Evolutionary conservation across 805 yeast genomes (phyloP), one percentile per base, ranked within the genome.

Genomic region (Kuraishia cidri): DNA sequence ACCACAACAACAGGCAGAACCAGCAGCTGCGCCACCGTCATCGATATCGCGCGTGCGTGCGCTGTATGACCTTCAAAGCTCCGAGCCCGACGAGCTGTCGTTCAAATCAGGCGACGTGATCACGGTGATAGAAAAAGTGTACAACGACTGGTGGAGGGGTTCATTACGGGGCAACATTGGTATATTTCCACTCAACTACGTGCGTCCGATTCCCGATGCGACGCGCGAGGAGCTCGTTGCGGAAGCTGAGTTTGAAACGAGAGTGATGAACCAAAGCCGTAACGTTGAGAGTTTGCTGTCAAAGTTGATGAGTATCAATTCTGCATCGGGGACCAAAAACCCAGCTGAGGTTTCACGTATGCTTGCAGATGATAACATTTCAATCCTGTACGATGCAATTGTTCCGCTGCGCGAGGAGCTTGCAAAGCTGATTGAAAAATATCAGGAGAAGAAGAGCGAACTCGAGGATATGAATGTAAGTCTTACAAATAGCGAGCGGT

Each of bases 131-230:
- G 97, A 88, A 45, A 69, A 80, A 11, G 94, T 83, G 5, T 88
- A 87, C 52, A 69, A 84, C 40, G 97, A 90, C 49, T 90, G 98
- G 98, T 84, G 96, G 80, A 70, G 85, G 43, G 98, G 98, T 11
- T 73, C 90, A 5, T 58, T 90, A 32, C 67, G 72, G 34, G 96
- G 96, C 1, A 69, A 68, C 34, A 66, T 76, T 32, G 98, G 98
- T 13, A 79, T 92, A 10, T 87, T 90, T 56, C 98, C 98, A 0
- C 69, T 84, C 37, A 90, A 90, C 52, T 90, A 92, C 49, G 97
- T 92, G 1, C 71, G 84, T 1, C 87, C 87, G 2, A 60, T 87
- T 4, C 71, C 77, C 1, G 80, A 76, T 29, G 78, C 80, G 23
- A 64, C 84, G 0, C 65, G 72, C 2, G 67, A 69, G 31, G 88